Percentiles rank a stretch among this genome's conserved stretches.
Evolutionary conservation across 1,284 basidiomycete genomes (phyloP).

Genomic region (Stygiomarasmius scandens): DNA sequence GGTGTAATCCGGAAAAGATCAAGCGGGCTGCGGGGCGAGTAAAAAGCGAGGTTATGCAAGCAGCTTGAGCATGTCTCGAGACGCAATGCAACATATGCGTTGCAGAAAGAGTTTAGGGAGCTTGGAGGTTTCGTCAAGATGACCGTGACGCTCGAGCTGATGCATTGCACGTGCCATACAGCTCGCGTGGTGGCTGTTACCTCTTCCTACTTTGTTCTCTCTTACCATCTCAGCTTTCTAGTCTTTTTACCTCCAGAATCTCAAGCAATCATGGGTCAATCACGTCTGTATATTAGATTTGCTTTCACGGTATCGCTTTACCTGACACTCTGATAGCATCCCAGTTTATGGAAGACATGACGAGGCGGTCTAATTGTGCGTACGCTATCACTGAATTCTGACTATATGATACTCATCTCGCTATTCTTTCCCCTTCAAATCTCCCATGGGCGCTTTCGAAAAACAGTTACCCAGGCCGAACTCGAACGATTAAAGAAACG

Average conservation of each 20-base stretch:
- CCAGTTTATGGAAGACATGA: conserved; percentile 94
- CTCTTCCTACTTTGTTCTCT: not conserved
- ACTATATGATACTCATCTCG: no score
- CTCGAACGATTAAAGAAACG: conserved; percentile 95
- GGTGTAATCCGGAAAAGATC: not conserved
- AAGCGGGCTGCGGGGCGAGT: not conserved
- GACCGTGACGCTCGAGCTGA: no score
- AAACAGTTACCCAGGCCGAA: conserved; percentile 86
- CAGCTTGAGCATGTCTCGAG: not conserved
- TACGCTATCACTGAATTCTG: no score
- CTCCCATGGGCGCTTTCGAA: conserved; percentile 7
- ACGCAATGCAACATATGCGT: not conserved
- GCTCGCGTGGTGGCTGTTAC: no score
- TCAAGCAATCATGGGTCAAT: conserved; percentile 49
- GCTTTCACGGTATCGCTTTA: conserved; percentile 3
- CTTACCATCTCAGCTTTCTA: not conserved
- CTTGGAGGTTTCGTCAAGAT: no score
- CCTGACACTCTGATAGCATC: conserved; percentile 54
- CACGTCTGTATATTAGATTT: conserved; percentile 54
- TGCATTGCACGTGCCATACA: no score
- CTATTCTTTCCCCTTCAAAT: no score
- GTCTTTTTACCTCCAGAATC: not conserved
- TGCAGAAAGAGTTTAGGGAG: no score
- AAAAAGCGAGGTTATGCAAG: not conserved
- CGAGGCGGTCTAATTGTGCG: conserved; percentile 90